Conservation (phyloP, 78 protist genomes). For the Polysphondylium violaceum region DNA sequence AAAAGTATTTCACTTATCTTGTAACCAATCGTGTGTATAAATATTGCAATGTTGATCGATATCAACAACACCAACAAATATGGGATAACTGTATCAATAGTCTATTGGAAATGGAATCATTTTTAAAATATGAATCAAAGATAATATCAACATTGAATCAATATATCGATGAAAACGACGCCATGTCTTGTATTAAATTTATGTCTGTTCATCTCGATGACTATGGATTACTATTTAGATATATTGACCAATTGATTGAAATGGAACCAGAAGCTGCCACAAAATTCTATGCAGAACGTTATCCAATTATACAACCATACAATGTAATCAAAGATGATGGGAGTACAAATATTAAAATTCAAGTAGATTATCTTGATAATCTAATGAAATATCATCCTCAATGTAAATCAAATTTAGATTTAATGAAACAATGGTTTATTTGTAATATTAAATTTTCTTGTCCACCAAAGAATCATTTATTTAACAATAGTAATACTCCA, state of each 20-base stretch:
- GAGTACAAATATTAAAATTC: neutral
- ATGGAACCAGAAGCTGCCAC: constrained; percentile 25
- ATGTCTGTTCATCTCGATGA: constrained; percentile 15
- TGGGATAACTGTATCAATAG: constrained; percentile 63
- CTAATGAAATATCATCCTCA: constrained; percentile 8
- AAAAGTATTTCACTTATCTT: constrained; percentile 21
- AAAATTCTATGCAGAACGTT: constrained; percentile 28
- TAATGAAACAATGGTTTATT: constrained; percentile 42
- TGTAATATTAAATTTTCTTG: neutral
- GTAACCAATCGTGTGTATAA: constrained; percentile 15
- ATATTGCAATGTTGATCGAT: constrained; percentile 18
- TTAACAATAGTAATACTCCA: constrained; percentile 19
- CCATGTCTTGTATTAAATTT: neutral
- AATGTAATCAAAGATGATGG: constrained; percentile 9
- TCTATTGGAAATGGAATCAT: constrained; percentile 48
- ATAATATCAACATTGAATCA: constrained; percentile 38
- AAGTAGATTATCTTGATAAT: constrained; percentile 39
- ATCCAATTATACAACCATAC: constrained; percentile 53
- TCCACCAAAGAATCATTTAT: constrained; percentile 31
- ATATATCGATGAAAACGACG: constrained; percentile 21
- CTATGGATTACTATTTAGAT: constrained; percentile 53
- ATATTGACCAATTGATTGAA: constrained; percentile 8
- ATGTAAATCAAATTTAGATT: constrained; percentile 16
- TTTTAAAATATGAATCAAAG: constrained; percentile 19
- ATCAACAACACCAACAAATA: neutral